Evolutionary conservation across 768 basidiomycete species (phyloP), one percentile per base, ranked within the genome.

Genomic region (Pisolithus microcarpus): DNA sequence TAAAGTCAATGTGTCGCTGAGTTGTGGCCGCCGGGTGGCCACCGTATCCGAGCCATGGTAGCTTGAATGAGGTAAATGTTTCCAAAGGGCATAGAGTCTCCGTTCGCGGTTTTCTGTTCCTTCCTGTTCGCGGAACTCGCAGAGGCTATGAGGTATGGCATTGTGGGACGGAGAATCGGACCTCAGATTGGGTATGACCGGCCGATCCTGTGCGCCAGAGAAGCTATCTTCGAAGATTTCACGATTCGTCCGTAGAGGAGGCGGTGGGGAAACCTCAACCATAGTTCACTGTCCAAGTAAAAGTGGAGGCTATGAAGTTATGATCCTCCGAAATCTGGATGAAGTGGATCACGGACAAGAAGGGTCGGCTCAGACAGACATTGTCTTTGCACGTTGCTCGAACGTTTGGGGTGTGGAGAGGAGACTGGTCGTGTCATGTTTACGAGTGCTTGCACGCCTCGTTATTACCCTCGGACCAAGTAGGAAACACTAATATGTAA

Each of bases 71-170:
- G 75, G 72, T 34, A 91, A 73, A 46, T 74, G 75, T 48, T 72
- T 69, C 85, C 87, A 91, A 28, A 91, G 65, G 43, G 75, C 75
- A 49, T 75, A 73, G 47, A 90, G 65, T 45, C 81, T 76, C 45
- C 70, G 71, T 62, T 84, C 82, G 36, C 88, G 72, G 55, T 72
- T 70, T 53, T 78, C 80, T 55, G 70, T 67, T 34, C 85, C 85
- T 67, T 93, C 90, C 36, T 67, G 70, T 49, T 71, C 70, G 49
- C 76, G 79, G 60, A 85, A 91, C 54, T 83, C 85, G 36, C 71
- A 65, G 43, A 93, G 75, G 43, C 75, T 77, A 54, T 67, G 74
- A 57, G 65, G 82, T 58, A 64, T 61, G 50, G 65, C 66, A 64
- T 61, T 67, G 59, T 64, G 69, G 49, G 67, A 48, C 40, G 69